Conservation (phyloP, 371 early-diverging fungal species). For the Batrachochytrium dendrobatidis region DNA sequence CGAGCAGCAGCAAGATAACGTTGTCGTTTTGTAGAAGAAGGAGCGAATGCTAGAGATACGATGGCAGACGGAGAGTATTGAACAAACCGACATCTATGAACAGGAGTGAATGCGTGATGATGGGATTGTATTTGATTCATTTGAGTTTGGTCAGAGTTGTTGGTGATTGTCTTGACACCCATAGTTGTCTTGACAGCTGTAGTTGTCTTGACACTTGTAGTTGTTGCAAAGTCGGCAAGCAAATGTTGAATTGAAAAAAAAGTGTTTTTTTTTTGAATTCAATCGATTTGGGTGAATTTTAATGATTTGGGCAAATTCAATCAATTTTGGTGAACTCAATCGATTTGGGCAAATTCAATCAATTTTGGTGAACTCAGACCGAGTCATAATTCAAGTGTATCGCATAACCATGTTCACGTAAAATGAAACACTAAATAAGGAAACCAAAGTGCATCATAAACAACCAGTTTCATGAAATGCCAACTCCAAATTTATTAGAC, state of each 20-base stretch:
- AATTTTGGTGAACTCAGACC: no score
- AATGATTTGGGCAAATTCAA: no score
- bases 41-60: constrained; percentile 61
- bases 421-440: no score
- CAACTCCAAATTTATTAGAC: no score
- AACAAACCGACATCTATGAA: constrained; percentile 87
- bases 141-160: background rate
- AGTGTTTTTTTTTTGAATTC: background rate
- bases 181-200: background rate
- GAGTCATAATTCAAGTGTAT: no score
- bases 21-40: background rate
- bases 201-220: background rate
- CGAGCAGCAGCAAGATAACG: constrained; percentile 67
- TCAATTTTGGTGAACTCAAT: no score
- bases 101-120: background rate
- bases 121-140: no score
- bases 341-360: no score
- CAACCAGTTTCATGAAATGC: no score
- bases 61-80: constrained; percentile 82
- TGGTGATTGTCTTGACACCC: background rate
- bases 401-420: no score
- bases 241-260: background rate
- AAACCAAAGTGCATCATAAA: no score
- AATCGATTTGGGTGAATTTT: background rate
- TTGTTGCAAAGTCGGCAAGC: background rate